Conservation (phyloP, 208 protist species). For the Acanthamoeba quina region DNA sequence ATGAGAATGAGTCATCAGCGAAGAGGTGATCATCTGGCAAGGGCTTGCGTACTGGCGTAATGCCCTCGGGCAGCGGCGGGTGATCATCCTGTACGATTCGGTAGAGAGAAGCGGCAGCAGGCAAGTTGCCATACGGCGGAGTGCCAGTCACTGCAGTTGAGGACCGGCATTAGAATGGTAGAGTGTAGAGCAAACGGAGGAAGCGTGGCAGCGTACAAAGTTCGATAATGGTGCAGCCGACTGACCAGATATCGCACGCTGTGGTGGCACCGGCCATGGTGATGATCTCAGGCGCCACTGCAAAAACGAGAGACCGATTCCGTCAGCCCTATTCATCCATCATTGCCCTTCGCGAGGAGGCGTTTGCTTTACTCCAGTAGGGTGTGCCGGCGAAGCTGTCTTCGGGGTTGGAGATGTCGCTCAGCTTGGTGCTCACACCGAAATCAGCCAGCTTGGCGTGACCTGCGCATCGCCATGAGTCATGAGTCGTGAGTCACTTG, state of each 20-base stretch:
- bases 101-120: slow-evolving; percentile 92
- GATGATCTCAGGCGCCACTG: slow-evolving; percentile 94
- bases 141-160: slow-evolving; percentile 84
- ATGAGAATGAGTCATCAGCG: too few species aligned
- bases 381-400: slow-evolving; percentile 92
- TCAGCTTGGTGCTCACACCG: slow-evolving; percentile 96
- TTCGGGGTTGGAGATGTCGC: slow-evolving; percentile 85
- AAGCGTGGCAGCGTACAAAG: slow-evolving; percentile 16
- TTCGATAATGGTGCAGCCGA: slow-evolving; percentile 95
- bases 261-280: slow-evolving; percentile 90
- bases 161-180: neutral
- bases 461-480: neutral
- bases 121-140: slow-evolving; percentile 95
- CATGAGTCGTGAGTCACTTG: too few species aligned
- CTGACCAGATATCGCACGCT: slow-evolving; percentile 92
- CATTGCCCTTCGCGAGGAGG: neutral
- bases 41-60: slow-evolving; percentile 84
- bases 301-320: neutral
- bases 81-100: slow-evolving; percentile 92
- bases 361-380: slow-evolving; percentile 91
- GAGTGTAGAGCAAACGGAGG: neutral
- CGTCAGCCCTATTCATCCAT: neutral
- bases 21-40: neutral
- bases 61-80: slow-evolving; percentile 90
- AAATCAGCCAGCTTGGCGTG: slow-evolving; percentile 98